Conservation (phyloP, 2,329 filamentous ascomycete species). For the Paraphoma chrysanthemicola region DNA sequence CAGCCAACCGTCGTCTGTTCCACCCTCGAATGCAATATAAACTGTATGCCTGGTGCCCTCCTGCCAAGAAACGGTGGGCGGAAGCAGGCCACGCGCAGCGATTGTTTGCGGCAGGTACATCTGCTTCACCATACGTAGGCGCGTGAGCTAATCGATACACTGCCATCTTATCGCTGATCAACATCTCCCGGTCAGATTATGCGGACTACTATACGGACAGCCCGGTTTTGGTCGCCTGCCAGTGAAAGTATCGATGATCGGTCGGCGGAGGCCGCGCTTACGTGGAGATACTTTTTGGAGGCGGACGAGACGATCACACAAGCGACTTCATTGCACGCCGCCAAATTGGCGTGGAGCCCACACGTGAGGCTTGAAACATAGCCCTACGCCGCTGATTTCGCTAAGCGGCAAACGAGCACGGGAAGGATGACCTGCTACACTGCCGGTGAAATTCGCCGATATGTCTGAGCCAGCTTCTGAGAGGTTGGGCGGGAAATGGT, state of each 20-base stretch:
- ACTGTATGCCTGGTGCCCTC: conserved; percentile 1
- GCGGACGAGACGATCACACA: no score
- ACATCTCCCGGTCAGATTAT: not conserved
- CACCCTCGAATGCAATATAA: conserved; percentile 6
- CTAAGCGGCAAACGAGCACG: not conserved
- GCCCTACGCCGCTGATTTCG: not conserved
- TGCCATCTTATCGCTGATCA: conserved; percentile 5
- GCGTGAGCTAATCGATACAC: not conserved
- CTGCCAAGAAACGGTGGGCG: conserved; percentile 5
- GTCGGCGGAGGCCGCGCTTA: not conserved
- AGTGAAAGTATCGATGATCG: not conserved
- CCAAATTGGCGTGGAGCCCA: not conserved
- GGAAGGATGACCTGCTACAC: not conserved
- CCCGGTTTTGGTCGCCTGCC: not conserved
- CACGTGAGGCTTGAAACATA: no score
- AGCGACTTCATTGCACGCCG: not conserved
- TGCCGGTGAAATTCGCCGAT: not conserved
- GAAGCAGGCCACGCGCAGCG: not conserved
- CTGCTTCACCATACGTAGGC: conserved; percentile 1
- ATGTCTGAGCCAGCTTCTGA: not conserved
- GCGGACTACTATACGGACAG: not conserved
- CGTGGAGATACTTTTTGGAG: not conserved
- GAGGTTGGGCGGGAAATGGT: not conserved
- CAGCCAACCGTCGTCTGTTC: not conserved
- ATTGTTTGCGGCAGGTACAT: conserved; percentile 16